Evolutionary conservation across 176 grass and related monocot genomes (phyloP).

Genomic region (Miscanthus lutarioriparius): DNA sequence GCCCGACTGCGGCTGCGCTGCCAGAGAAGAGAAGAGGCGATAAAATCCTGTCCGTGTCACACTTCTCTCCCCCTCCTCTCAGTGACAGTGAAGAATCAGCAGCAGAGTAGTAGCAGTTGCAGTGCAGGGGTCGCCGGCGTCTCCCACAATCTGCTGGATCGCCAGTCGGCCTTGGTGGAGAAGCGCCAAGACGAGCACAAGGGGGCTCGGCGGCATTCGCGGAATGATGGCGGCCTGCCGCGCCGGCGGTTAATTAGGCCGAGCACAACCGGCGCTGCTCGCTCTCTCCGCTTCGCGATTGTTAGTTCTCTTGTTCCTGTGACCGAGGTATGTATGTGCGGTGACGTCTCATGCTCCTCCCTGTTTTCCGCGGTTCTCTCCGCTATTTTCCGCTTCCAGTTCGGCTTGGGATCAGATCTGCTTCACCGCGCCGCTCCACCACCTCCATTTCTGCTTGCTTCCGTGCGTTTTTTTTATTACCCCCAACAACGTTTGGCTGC

Average conservation of each 20-base stretch:
- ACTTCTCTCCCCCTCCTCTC: too few relatives aligned
- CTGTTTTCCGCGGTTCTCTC: too few relatives aligned
- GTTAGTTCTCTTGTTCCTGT: neutral
- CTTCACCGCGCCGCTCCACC: neutral
- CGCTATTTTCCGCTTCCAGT: neutral
- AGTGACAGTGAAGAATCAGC: neutral
- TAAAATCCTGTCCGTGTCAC: too few relatives aligned
- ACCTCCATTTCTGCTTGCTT: neutral
- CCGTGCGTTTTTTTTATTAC: neutral
- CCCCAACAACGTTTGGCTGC: neutral
- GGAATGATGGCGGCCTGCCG: neutral
- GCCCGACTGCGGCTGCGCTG: too few relatives aligned
- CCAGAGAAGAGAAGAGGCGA: too few relatives aligned
- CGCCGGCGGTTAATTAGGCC: neutral
- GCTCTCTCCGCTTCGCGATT: neutral
- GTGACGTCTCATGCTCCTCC: neutral
- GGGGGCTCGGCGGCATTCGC: neutral
- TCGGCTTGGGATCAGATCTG: constrained; percentile 20
- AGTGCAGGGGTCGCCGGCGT: neutral
- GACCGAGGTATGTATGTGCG: neutral
- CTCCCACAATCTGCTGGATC: neutral
- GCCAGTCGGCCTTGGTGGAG: neutral
- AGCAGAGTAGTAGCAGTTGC: neutral
- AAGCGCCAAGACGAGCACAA: neutral
- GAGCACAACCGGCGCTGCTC: neutral